Conservation (phyloP, 306 rosid species). For the cucumber (Cucumis sativus) region Cucumber_9930_V3 NC_026655.2:23433501-23434000, state of each 20-base stretch:
- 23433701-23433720: no score
- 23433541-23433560: no score
- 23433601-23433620: no score
- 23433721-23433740: no score
- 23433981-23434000: neutral
- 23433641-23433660: no score
- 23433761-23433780: conserved; percentile 67
- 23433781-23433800: neutral
- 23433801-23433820: neutral
- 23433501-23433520: no score
- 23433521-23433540: no score
- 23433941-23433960: conserved; percentile 51
- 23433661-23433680: no score
- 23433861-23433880: conserved; percentile 31
- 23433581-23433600: no score
- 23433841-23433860: conserved; percentile 46
- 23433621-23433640: no score
- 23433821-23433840: neutral
- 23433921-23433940: neutral
- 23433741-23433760: neutral
- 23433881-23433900: conserved; percentile 1
- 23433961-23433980: neutral
- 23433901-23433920: neutral
- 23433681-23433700: no score
- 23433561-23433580: no score